These are phyloP conservation scores for Iris macrosiphon DNA, from an alignment of 106 monocot species.

Conservation along the genomic window DNA sequence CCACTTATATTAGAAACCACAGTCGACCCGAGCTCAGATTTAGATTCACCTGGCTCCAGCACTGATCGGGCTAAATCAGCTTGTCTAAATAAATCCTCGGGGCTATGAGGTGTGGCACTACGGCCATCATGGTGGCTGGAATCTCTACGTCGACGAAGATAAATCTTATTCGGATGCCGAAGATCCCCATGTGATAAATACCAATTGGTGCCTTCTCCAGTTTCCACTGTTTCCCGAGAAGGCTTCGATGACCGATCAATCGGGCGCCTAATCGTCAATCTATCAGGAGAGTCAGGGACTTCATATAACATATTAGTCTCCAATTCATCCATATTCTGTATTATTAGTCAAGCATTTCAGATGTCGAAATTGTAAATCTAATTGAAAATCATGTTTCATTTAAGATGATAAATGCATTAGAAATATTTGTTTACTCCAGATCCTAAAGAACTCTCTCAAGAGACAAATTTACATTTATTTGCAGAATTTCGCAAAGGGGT, in stretches of 20 bases:
- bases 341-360: no score
- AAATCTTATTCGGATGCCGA: no score
- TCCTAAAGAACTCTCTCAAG: no score
- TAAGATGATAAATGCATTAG: no score
- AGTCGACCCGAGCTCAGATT: not conserved
- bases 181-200: no score
- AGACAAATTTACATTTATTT: no score
- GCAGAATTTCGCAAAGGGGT: no score
- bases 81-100: slow-evolving; percentile 26
- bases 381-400: no score
- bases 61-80: slow-evolving; percentile 21
- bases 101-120: slow-evolving; percentile 2
- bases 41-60: not conserved
- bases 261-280: slow-evolving; percentile 1
- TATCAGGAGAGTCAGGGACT: slow-evolving; percentile 58
- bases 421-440: no score
- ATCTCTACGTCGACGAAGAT: not conserved
- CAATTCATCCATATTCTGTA: slow-evolving; percentile 27
- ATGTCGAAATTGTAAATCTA: no score
- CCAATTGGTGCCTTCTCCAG: no score
- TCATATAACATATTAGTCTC: slow-evolving; percentile 28
- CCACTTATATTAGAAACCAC: not conserved
- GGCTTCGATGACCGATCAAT: slow-evolving; percentile 2
- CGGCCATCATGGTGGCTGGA: not conserved
- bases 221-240: not conserved